phyloP scores from a whole-genome alignment of 106 monocot genomes.

The Apostasia shenzhenica region DNA sequence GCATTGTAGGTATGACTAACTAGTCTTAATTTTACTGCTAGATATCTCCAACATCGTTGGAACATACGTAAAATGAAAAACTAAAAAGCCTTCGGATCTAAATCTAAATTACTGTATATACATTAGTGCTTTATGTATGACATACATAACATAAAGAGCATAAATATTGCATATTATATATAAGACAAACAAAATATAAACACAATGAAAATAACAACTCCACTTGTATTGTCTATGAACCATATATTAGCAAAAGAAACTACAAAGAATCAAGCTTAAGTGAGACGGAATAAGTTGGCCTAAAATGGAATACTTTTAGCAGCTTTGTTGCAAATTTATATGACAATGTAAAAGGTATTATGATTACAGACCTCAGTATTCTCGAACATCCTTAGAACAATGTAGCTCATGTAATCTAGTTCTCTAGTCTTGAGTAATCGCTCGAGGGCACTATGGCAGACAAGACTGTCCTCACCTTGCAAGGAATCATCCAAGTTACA shows the following conservation, averaged over 20 bases:
- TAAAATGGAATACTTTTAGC: not conserved
- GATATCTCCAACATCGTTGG: too few species aligned
- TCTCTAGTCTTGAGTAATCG: slow-evolving; percentile 74
- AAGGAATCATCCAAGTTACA: slow-evolving; percentile 91
- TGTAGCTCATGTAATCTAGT: slow-evolving; percentile 99
- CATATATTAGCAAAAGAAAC: not conserved
- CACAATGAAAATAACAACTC: not conserved
- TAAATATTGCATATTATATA: not conserved
- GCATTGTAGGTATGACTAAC: slow-evolving; percentile 6
- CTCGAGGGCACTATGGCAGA: slow-evolving; percentile 61
- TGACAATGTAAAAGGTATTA: not conserved
- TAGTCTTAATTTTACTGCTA: too few species aligned
- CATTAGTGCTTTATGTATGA: too few species aligned
- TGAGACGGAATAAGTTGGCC: not conserved
- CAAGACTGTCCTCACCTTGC: slow-evolving; percentile 81
- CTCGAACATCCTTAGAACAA: slow-evolving; percentile 96
- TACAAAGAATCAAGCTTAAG: not conserved
- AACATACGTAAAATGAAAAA: too few species aligned
- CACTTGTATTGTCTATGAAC: not conserved
- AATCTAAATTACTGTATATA: too few species aligned
- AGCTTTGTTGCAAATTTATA: not conserved
- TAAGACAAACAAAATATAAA: not conserved
- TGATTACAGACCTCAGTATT: slow-evolving; percentile 69
- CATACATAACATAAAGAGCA: too few species aligned
- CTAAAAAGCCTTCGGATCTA: too few species aligned